Base-by-base conservation (phyloP, 768 basidiomycete species). In the Pleurotus citrinopileatus region DNA sequence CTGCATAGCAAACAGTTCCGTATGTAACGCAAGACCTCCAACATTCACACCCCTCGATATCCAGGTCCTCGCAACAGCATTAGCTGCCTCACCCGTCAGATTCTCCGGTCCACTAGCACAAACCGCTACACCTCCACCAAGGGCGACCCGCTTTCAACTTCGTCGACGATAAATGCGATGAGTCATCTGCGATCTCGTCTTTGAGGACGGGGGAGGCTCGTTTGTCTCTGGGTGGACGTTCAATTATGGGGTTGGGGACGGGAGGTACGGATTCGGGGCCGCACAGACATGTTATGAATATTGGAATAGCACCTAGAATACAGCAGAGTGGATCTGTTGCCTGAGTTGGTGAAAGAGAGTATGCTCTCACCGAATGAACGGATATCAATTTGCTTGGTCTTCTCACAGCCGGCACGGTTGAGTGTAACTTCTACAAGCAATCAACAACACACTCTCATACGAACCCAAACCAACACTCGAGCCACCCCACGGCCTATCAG, bases 401-500 rank as follows among this genome's bases (percentile, higher is more conserved):
- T 72, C 63, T 84, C 83, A 3, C 79, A 79, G 7, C 65, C 64
- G 17, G 54, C 56, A 10, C 81, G 66, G 7, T 75, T 72, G 2
- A 71, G 67, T 58, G 74, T 76, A 19, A 79, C 74, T 86, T 2
- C 94, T 93, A 1, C 94, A 94, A 1, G 91, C 86, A 23, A 95
- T 70, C 23, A 95, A 73, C 10, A 94, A 59, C 15, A 83, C 87
- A 15, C 75, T 81, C 67, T 93, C 92, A 55, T 83, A 88, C 26
- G 74, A 69, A 0, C 80, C 83, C 12, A 91, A 69, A 61, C 90
- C 88, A 55, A 94, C 63, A n/a, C 81, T 78, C 19, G 83, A 84
- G 0, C 92, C 91, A 2, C 91, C 93, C 61, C 94, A 94, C 0
- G 94, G 92, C 1, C 93, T 94, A 55, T 94, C 92, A 42, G 95